phyloP scores from a whole-genome alignment of 176 grass and related monocot species.

The Hyparrhenia diplandra region DNA sequence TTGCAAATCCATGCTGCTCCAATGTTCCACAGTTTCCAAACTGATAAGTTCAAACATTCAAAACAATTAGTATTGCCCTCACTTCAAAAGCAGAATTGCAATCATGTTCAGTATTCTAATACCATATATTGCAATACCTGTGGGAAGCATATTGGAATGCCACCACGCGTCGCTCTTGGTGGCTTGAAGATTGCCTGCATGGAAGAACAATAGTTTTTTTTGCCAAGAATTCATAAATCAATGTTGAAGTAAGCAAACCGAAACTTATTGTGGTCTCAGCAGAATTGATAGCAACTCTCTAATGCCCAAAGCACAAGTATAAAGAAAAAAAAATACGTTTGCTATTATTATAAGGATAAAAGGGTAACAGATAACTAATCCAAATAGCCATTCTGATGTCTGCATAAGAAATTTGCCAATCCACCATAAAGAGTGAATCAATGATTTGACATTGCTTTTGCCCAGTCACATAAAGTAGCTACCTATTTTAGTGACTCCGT shows the following conservation, averaged over 20 bases:
- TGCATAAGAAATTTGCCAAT: not conserved
- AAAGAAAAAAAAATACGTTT: too few relatives aligned
- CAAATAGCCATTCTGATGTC: not conserved
- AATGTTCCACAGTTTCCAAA: constrained; percentile 59
- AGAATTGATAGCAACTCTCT: not conserved
- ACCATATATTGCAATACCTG: constrained; percentile 12
- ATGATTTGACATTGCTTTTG: not conserved
- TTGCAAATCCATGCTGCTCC: constrained; percentile 92
- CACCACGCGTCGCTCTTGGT: constrained; percentile 20
- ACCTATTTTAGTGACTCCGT: not conserved
- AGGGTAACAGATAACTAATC: not conserved
- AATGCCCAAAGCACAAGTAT: not conserved
- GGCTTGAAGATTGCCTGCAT: constrained; percentile 36
- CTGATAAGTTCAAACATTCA: not conserved
- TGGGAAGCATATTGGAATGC: constrained; percentile 46
- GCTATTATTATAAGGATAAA: not conserved
- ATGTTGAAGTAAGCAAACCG: not conserved
- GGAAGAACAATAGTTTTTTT: not conserved
- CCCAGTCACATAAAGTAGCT: not conserved
- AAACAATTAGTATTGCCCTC: not conserved
- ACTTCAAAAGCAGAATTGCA: not conserved
- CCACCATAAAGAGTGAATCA: not conserved
- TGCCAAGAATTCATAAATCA: not conserved
- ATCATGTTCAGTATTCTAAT: not conserved
- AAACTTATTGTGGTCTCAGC: not conserved